These are phyloP conservation scores for Thielaviopsis cerberus DNA, from an alignment of 2,329 filamentous ascomycete genomes.

Conservation along the genomic window DNA sequence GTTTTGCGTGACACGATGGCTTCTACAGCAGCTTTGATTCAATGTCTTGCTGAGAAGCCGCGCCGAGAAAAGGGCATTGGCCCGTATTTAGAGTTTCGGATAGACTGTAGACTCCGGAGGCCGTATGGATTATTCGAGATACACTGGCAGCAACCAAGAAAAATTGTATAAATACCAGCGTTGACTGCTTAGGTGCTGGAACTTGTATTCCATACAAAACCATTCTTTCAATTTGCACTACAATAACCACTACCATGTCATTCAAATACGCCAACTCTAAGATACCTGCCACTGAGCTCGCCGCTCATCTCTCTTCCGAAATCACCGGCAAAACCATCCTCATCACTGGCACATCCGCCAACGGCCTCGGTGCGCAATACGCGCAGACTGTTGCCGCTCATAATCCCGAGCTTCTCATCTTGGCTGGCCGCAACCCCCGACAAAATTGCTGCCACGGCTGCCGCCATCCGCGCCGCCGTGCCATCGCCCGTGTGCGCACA, in stretches of 20 bases:
- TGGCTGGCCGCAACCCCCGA: slow-evolving; percentile 25
- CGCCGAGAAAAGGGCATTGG: too few relatives aligned
- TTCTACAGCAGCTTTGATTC: too few relatives aligned
- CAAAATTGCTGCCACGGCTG: slow-evolving; percentile 18
- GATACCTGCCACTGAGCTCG: background rate
- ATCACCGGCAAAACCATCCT: slow-evolving; percentile 17
- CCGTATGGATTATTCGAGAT: too few relatives aligned
- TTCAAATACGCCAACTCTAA: background rate
- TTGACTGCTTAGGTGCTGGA: too few relatives aligned
- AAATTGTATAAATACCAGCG: background rate
- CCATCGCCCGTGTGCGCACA: background rate
- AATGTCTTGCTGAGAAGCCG: too few relatives aligned
- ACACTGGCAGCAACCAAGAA: too few relatives aligned
- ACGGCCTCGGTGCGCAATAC: slow-evolving; percentile 22
- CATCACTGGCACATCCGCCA: slow-evolving; percentile 25
- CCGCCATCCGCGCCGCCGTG: background rate
- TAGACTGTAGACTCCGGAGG: too few relatives aligned
- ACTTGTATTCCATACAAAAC: too few relatives aligned
- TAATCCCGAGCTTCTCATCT: slow-evolving; percentile 24
- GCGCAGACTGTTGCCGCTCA: slow-evolving; percentile 22
- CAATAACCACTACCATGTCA: background rate
- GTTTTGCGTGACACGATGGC: too few relatives aligned
- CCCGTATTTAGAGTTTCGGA: too few relatives aligned
- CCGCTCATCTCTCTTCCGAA: background rate
- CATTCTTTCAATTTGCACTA: too few relatives aligned